Base-by-base conservation (phyloP, 768 basidiomycete genomes). In the Podaxis rugospora region DNA sequence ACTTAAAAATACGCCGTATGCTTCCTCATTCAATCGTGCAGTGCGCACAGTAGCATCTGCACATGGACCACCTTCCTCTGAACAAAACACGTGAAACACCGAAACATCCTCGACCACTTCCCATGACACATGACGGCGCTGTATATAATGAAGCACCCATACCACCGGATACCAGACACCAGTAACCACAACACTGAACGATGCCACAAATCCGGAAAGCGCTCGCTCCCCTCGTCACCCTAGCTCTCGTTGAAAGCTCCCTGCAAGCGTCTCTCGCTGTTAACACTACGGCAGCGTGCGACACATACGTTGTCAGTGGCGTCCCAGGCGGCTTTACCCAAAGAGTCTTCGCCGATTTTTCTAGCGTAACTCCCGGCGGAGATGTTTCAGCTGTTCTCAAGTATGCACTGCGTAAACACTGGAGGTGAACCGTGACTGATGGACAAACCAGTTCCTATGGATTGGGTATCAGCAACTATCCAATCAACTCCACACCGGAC, bases 391-490 rank as follows among this genome's bases (percentile, higher is more conserved):
- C 67, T n/a, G 46, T 71, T 3, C 66, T 73, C 27, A 67, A 66
- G 71, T 72, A 18, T 44, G 64, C 63, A 23, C 52, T 40, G 10
- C 25, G 42, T 3, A 10, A 32, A 13, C 21, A 4, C 18, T n/a
- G 18, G 9, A 27, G n/a, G 28, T 23, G 35, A n/a, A 25, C 16
- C 37, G 27, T n/a, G 10, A 57, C 23, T 28, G 10, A 52, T 46
- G 51, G 2, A 36, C 18, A 5, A 5, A 50, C 46, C 44, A 72
- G 72, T 1, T 55, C 65, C 10, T 55, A 69, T 55, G 70, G 71
- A 5, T 51, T 72, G n/a, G 64, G 61, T n/a, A 69, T 73, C 52
- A 75, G 74, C 57, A 59, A 69, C 51, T 72, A 73, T 49, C 16
- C 16, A 14, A 49, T 36, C 53, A 7, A 51, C 13, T 46, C 53